Evolutionary conservation across 106 monocot species (phyloP).

Genomic region (Ottelia alismoides): DNA sequence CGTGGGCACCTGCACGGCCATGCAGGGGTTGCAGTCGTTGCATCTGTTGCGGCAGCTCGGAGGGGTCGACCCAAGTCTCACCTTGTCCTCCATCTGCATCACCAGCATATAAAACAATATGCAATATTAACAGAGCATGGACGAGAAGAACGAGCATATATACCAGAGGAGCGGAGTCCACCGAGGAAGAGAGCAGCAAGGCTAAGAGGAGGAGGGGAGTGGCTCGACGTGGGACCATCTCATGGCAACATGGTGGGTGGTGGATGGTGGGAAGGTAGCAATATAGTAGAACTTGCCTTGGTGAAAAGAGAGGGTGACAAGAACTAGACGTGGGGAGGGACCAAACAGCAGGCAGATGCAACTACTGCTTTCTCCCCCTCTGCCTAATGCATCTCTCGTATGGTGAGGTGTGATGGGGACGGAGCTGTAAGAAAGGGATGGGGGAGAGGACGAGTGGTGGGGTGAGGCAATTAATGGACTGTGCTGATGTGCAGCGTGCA

Average conservation of each 20-base stretch:
- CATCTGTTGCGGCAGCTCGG: constrained; percentile 92
- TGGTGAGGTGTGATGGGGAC: too few species aligned
- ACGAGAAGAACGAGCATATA: neutral
- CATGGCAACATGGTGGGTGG: constrained; percentile 19
- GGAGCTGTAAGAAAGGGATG: too few species aligned
- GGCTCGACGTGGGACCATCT: constrained; percentile 30
- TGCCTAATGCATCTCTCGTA: too few species aligned
- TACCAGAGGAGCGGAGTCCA: constrained; percentile 20
- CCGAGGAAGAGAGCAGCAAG: constrained; percentile 8
- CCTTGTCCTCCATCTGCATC: constrained; percentile 48
- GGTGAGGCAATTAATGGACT: too few species aligned
- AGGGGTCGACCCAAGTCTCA: constrained; percentile 74
- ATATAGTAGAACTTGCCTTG: neutral
- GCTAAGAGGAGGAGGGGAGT: constrained; percentile 12
- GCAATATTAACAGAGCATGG: neutral
- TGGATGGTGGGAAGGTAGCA: neutral
- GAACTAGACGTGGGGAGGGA: neutral
- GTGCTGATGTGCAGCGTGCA: too few species aligned
- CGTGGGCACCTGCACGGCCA: constrained; percentile 78
- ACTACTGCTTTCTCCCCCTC: too few species aligned
- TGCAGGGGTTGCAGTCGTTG: constrained; percentile 74
- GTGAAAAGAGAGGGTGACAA: neutral
- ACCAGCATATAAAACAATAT: constrained; percentile 7
- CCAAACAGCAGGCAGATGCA: neutral
- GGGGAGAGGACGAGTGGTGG: too few species aligned